Base-by-base conservation (phyloP, 2,329 filamentous ascomycete genomes). In the Pseudonectria buxi region DNA sequence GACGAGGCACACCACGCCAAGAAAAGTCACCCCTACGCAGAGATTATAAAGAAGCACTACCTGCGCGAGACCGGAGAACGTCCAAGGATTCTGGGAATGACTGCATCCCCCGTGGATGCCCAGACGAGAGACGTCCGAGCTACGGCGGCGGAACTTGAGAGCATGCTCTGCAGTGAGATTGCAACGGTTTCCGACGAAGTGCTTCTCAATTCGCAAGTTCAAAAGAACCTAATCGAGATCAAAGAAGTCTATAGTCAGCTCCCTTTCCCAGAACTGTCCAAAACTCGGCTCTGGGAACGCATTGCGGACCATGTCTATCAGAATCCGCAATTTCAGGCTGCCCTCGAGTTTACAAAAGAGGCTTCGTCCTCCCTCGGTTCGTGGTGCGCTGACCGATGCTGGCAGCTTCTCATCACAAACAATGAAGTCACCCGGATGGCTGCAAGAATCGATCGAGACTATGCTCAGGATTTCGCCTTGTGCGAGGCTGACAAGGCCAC, bases 1-100 rank as follows among this genome's bases (percentile, higher is more conserved):
- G 92, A 98, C 52, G 92, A 98, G 61, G 92, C 89, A 6, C 92
- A 98, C 52, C 92, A 96, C 54, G 80, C 90, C 1, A 98, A 98
- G 62, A 94, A 90, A 57, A 84, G 88, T 33, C 92, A 98, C 52
- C 74, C 86, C 0, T 98, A 95, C 54, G 86, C 90, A 14, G 74
- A 78, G 18, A 92, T 98, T 39, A 86, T 98, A 62, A 88, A 85
- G 50, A 83, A 94, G 39, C 88, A 86, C 48, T 96, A 95, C 53
- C 51, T 77, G 2, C 61, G 70, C 3, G 65, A 70, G 22, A 47
- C 57, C 2, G 62, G 68, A 1, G 44, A 57, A 0, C 71, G 78
- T 4, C 92, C 92, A 4, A 82, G 81, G 26, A 80, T 98, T 14
- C 84, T 98, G 46, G 90, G 90, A 16, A 95, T 96, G 90, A 98